Conservation (phyloP, 2,329 filamentous ascomycete genomes). For the Amauroascus niger region DNA sequence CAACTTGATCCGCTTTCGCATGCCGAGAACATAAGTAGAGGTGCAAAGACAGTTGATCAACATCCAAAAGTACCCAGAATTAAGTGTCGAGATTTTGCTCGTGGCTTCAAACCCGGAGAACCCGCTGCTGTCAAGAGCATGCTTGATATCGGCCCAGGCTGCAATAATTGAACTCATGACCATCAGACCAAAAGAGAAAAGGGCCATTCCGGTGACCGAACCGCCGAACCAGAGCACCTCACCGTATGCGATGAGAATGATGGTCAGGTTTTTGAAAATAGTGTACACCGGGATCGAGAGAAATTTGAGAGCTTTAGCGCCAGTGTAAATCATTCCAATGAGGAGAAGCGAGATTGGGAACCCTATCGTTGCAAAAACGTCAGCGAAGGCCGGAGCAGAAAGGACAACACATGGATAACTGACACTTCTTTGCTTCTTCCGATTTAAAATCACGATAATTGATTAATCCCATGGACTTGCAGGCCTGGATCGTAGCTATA, state of each 20-base stretch:
- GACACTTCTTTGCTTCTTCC: conserved; percentile 89
- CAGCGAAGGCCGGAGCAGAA: background rate
- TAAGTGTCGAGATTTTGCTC: conserved; percentile 74
- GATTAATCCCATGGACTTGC: conserved; percentile 74
- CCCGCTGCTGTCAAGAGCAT: conserved; percentile 59
- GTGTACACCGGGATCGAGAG: conserved; percentile 98
- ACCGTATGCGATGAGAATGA: conserved; percentile 95
- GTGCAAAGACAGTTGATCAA: conserved; percentile 91
- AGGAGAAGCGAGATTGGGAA: conserved; percentile 92
- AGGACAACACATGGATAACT: conserved; percentile 25
- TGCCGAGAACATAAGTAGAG: conserved; percentile 76
- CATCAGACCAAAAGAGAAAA: conserved; percentile 94
- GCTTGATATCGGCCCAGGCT: conserved; percentile 93
- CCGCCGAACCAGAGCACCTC: conserved; percentile 98
- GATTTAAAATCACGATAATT: conserved; percentile 73
- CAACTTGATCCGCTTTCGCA: conserved; percentile 98
- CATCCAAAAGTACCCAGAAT: conserved; percentile 97
- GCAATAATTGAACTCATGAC: conserved; percentile 89
- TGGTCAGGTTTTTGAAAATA: conserved; percentile 99
- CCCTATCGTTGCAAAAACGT: conserved; percentile 50
- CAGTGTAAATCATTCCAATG: conserved; percentile 98
- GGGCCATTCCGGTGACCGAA: conserved; percentile 72
- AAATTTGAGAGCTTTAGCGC: conserved; percentile 89
- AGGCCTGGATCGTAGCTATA: conserved; percentile 69
- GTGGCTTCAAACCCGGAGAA: conserved; percentile 50